Conservation (phyloP, 129 eudicot genomes). For the Lactuca sativa region DNA sequence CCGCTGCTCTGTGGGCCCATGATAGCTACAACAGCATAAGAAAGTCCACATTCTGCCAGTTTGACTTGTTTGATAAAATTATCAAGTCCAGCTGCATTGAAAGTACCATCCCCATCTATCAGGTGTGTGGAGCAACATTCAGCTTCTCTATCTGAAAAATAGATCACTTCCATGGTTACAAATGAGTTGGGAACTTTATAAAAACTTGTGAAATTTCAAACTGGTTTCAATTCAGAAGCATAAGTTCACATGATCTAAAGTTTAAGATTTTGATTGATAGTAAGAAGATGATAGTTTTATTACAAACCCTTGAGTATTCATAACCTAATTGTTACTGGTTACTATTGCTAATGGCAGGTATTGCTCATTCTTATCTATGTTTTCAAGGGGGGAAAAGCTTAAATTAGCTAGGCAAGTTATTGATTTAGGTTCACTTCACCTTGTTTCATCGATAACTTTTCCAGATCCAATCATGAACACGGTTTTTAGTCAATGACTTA, state of each 20-base stretch:
- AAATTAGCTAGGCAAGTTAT: neutral
- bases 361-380: neutral
- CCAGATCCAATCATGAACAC: constrained; percentile 20
- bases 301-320: constrained; percentile 1
- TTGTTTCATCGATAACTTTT: neutral
- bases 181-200: neutral
- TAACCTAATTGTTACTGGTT: neutral
- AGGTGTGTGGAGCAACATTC: constrained; percentile 89
- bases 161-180: constrained; percentile 28
- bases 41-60: constrained; percentile 90
- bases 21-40: constrained; percentile 97
- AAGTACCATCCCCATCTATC: constrained; percentile 91
- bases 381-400: neutral
- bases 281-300: neutral
- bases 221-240: constrained; percentile 5
- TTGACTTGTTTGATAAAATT: constrained; percentile 82
- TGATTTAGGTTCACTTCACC: constrained; percentile 9
- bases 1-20: constrained; percentile 99
- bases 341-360: neutral
- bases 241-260: neutral
- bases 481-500: neutral
- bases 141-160: constrained; percentile 42
- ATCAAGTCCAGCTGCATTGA: constrained; percentile 80
- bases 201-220: neutral
- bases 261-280: neutral